Conservation (phyloP, 176 grass and related monocot species). For the Stipa capillata region DNA sequence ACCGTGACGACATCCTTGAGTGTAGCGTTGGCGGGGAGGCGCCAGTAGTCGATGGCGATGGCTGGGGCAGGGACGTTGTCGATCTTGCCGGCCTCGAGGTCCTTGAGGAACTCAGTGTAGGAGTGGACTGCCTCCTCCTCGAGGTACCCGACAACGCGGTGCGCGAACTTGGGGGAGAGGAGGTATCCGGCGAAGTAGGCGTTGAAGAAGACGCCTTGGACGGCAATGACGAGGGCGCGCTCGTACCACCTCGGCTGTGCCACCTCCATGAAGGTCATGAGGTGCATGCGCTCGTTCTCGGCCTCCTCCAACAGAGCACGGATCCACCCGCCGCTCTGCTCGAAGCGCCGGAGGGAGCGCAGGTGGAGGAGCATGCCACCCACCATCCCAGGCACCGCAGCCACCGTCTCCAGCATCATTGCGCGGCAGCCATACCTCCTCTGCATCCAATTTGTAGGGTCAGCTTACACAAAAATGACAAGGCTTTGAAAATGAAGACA, state of each 20-base stretch:
- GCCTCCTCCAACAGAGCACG: slow-evolving; percentile 41
- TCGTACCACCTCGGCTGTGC: slow-evolving; percentile 42
- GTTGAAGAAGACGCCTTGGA: slow-evolving; percentile 61
- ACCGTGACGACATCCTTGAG: slow-evolving; percentile 68
- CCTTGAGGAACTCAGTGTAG: slow-evolving; percentile 69
- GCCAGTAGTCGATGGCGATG: slow-evolving; percentile 83
- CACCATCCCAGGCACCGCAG: slow-evolving; percentile 46
- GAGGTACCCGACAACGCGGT: slow-evolving; percentile 65
- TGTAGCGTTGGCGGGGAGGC: slow-evolving; percentile 51
- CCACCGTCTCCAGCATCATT: slow-evolving; percentile 54
- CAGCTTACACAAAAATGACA: not conserved
- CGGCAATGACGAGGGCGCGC: slow-evolving; percentile 39
- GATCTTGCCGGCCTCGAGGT: slow-evolving; percentile 58
- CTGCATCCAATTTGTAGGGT: slow-evolving; percentile 8
- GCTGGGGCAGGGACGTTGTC: slow-evolving; percentile 56
- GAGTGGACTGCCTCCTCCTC: slow-evolving; percentile 85
- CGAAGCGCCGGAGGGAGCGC: slow-evolving; percentile 49
- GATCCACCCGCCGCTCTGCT: slow-evolving; percentile 54
- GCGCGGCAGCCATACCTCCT: slow-evolving; percentile 51
- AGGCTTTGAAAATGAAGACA: not conserved
- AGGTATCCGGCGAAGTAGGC: slow-evolving; percentile 51
- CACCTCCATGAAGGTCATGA: slow-evolving; percentile 60
- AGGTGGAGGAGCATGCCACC: slow-evolving; percentile 49
- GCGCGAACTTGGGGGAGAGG: slow-evolving; percentile 59
- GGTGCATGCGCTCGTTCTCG: slow-evolving; percentile 58